Evolutionary conservation across 2,329 filamentous ascomycete genomes (phyloP), one percentile per base, ranked within the genome.

Genomic region (Aspergillus sp.): DNA sequence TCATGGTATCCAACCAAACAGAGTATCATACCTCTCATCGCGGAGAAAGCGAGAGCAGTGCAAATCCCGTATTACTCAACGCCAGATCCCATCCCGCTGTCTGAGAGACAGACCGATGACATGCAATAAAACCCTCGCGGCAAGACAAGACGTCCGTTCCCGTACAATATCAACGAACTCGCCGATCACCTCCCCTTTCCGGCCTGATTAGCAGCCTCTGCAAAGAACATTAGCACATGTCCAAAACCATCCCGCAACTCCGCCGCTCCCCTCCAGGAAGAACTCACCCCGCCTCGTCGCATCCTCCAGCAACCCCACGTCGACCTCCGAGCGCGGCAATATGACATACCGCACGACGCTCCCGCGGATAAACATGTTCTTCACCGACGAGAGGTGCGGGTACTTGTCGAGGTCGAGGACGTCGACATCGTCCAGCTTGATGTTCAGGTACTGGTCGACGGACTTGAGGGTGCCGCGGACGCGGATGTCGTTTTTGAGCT

Each of bases 401-500:
- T 95, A 96, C 63, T 88, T 86, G 55, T 91, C 68, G 66, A 96
- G 86, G 47, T 98, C 88, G 15, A 94, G 74, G 19, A 96, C 89
- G 42, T 80, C 74, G 40, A 96, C 93, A 55, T 95, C 86, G 55
- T 98, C 91, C 31, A 98, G 77, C 71, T 96, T 96, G 67, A 98
- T 95, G 67, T 98, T 98, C 55, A 98, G 77, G 66, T 93, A 98
- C 68, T 96, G 91, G 60, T 98, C 91, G 47, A 98, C 89, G 55
- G 84, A 93, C 71, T 96, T 98, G 47, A 98, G 73, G 22, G 81
- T 93, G 46, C 91, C 91, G 51, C 85, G 84, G 60, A 98, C 93
- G 58, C 88, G 86, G 50, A 98, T 93, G 66, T 98, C 91, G 63
- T 98, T 98, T 68, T 98, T 98, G 61, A 98, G 83, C 70, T 98